Evolutionary conservation across 805 yeast species (phyloP), one percentile per base, ranked within the genome.

Genomic region (Torulaspora maleeae): DNA sequence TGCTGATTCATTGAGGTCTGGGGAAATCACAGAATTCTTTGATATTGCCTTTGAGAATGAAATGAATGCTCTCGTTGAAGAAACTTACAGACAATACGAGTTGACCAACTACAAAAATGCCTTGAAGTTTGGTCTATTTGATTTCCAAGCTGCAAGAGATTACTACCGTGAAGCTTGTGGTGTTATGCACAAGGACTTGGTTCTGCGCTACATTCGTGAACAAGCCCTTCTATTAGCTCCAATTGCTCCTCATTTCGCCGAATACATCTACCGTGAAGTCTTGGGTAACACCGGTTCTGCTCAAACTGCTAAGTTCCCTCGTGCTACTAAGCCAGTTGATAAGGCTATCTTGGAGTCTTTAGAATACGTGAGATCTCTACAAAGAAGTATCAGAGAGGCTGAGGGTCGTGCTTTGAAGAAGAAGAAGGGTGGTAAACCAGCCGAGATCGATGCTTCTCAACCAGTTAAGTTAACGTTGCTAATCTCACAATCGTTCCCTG

Each of bases 161-260:
- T 90, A 83, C 73, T 93, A 93, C 74, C 83, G 99, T 72, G 99
- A 93, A 57, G 69, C 78, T 22, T 68, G 75, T 27, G 66, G 69
- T 19, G 72, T 72, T 28, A 87, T 93, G 95, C 95, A 87, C 73
- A 78, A 74, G 56, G 95, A 86, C 59, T 76, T 93, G 52, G 83
- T 88, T 33, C 61, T 79, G 53, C 80, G 83, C 58, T 93, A 88
- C 66, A 86, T 93, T 57, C 95, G 89, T 69, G 71, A 80, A 27
- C 99, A 93, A 73, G 83, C 83, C 15, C 75, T 93, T 57, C 69
- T 90, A 64, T 71, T 93, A 56, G 80, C 95, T 13, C 99, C 99
- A 52, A 74, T 93, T 57, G 95, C 98, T 36, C 98, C 99, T 39
- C 99, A 93, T 69, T 89, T 91, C 67, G 81, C 93, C 53, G 99